Evolutionary conservation across 2,329 filamentous ascomycete genomes (phyloP), one percentile per base, ranked within the genome.

Genomic region (Botrytis elliptica): DNA sequence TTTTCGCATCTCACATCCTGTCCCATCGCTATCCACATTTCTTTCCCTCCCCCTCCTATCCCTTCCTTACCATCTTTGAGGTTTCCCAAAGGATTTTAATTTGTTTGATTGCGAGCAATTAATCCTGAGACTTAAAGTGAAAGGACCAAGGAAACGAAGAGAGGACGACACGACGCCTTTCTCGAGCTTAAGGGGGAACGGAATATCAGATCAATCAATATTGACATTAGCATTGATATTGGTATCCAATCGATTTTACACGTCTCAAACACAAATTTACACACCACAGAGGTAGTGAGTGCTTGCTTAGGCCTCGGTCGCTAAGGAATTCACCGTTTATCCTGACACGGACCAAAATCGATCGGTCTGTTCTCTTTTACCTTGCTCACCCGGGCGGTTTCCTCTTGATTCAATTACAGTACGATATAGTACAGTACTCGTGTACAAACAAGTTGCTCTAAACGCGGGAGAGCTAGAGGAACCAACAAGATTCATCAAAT

Each of bases 251-350:
- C 52, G 38, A 40, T 14, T 59, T 25, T 18, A 59, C 67, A 70
- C 16, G 29, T 59, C 38, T n/a, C 38, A 59, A 70, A 44, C 20
- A 70, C n/a, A 60, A 70, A 70, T 70, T 33, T n/a, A n/a, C 49
- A 55, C 49, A 55, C 5, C 49, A 57, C 52, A 44, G n/a, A 29
- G 40, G 14, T 49, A 33, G 49, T 44, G 42, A 46, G 49, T 64
- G 42, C 49, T 57, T 63, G 55, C 52, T 60, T 66, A 60, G 70
- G 72, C 69, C 64, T 73, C 68, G 70, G 75, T 76, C 76, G 75
- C 74, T 77, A 77, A 75, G 72, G 71, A 76, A 74, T 75, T 75
- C 62, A 60, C 63, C 69, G 44, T 60, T n/a, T 29, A 57, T 62
- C 68, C 40, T 22, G 25, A 44, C 49, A 57, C 65, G 25, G 33